These are phyloP conservation scores for Spatholobus suberectus DNA, from an alignment of 306 rosid species.

Conservation along the genomic window DNA sequence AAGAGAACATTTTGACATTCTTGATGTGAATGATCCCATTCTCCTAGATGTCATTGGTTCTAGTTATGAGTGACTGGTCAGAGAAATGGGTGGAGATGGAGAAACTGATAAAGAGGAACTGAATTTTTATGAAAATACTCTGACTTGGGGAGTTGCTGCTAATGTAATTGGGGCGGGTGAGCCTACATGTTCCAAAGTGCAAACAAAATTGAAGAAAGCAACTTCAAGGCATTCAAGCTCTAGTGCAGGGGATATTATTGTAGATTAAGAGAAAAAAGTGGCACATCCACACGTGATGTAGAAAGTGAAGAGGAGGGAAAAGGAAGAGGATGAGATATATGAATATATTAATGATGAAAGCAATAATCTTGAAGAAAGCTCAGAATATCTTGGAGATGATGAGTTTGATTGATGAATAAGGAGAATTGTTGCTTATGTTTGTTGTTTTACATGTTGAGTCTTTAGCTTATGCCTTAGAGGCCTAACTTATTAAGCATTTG, in stretches of 20 bases:
- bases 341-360: background rate
- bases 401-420: background rate
- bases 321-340: background rate
- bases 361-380: background rate
- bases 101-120: background rate
- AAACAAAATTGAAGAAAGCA: background rate
- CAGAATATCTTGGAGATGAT: background rate
- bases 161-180: background rate
- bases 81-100: background rate
- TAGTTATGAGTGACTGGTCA: background rate
- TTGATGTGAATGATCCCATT: background rate
- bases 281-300: background rate
- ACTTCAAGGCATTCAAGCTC: constrained; percentile 1
- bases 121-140: background rate
- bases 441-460: background rate
- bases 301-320: background rate
- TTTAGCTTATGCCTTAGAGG: background rate
- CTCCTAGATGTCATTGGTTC: background rate
- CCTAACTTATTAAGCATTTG: background rate
- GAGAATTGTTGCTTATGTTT: background rate
- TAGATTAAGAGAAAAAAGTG: background rate
- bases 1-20: background rate
- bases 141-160: background rate
- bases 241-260: background rate
- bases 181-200: background rate